Conservation (phyloP, 108 stramenopile genomes). For the Nitzschia putrida region DNA sequence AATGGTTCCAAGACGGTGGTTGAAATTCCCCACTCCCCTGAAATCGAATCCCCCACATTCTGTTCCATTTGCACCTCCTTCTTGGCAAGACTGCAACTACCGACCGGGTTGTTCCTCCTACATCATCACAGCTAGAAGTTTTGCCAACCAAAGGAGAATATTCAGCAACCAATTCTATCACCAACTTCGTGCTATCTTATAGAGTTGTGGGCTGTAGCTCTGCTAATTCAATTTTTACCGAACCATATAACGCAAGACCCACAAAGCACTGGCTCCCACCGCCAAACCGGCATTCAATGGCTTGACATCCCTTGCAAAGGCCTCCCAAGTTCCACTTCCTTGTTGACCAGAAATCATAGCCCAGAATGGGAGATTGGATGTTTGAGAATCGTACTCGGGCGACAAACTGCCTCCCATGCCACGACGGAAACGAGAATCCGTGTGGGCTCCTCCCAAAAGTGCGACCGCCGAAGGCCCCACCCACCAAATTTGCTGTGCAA, state of each 20-base stretch:
- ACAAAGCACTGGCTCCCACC: conserved; percentile 46
- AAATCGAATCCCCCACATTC: too few species aligned
- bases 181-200: too few species aligned
- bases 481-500: conserved; percentile 67
- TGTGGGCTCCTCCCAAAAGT: conserved; percentile 77
- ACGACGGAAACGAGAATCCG: conserved; percentile 76
- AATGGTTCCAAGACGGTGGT: too few species aligned
- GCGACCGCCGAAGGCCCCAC: conserved; percentile 78
- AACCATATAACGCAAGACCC: conserved; percentile 24
- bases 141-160: too few species aligned
- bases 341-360: conserved; percentile 77
- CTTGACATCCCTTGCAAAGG: conserved; percentile 67
- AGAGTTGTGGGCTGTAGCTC: not conserved
- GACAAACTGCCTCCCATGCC: conserved; percentile 76
- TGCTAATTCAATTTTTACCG: not conserved
- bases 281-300: conserved; percentile 70
- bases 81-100: too few species aligned
- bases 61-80: too few species aligned
- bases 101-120: too few species aligned
- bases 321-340: conserved; percentile 35
- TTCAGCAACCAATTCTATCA: too few species aligned
- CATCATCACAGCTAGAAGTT: too few species aligned
- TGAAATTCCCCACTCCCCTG: too few species aligned
- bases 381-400: conserved; percentile 58
- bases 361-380: conserved; percentile 80